A percentile compares a stretch with the other conserved stretches of the same genome.
Conservation (phyloP, 139 green algal genomes). For the Axilococcus clingmanii region DNA sequence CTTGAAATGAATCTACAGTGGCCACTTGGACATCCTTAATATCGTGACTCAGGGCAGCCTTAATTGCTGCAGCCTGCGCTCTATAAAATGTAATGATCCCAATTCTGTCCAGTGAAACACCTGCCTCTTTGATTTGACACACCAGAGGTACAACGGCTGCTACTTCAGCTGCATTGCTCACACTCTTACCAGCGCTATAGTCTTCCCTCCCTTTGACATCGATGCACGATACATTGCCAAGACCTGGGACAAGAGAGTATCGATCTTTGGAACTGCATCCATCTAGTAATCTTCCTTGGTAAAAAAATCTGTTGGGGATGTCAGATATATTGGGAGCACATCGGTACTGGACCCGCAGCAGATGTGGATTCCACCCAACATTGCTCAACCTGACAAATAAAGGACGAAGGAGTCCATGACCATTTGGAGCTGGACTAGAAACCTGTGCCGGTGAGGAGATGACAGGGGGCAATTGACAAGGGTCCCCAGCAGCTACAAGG, state of each 20-base stretch:
- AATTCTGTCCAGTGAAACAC: constrained; percentile 14
- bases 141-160: constrained; percentile 30
- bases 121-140: constrained; percentile 15
- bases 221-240: constrained; percentile 40
- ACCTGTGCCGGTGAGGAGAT: constrained; percentile 43
- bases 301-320: constrained; percentile 68
- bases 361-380: constrained; percentile 41
- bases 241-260: constrained; percentile 35
- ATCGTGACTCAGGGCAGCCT: background rate
- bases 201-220: constrained; percentile 33
- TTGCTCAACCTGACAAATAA: constrained; percentile 67
- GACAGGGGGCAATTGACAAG: constrained; percentile 72
- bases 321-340: constrained; percentile 61
- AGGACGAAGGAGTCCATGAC: constrained; percentile 51
- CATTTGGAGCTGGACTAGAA: background rate
- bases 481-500: constrained; percentile 72
- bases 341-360: constrained; percentile 70
- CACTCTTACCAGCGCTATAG: constrained; percentile 25
- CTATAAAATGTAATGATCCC: constrained; percentile 80
- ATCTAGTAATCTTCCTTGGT: constrained; percentile 55
- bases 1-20: constrained; percentile 84
- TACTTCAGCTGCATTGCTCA: constrained; percentile 47
- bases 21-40: constrained; percentile 40
- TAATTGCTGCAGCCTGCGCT: constrained; percentile 39
- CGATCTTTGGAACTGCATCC: constrained; percentile 39